phyloP scores from a whole-genome alignment of 1,284 basidiomycete species.

The Apiotrichum sp. region DNA sequence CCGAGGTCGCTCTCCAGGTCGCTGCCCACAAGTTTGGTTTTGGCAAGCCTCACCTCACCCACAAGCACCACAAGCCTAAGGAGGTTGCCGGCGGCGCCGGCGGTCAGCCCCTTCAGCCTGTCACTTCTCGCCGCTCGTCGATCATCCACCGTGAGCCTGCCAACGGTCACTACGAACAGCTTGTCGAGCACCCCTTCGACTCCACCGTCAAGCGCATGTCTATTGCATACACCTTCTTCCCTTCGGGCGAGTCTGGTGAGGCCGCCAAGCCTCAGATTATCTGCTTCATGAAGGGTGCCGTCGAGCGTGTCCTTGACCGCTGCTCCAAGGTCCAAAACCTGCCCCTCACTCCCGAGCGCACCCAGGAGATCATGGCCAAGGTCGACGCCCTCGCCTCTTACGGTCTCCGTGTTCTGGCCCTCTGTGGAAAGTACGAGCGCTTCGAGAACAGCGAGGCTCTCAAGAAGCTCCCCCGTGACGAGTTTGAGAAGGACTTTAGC shows the following conservation, averaged over 20 bases:
- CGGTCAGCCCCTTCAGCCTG: slow-evolving; percentile 3
- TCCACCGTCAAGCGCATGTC: slow-evolving; percentile 61
- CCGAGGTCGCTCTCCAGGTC: slow-evolving; percentile 61
- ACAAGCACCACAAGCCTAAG: slow-evolving; percentile 5
- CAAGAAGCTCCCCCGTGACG: slow-evolving; percentile 47
- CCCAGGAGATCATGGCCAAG: slow-evolving; percentile 50
- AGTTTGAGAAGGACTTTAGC: slow-evolving; percentile 56
- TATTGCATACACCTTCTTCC: slow-evolving; percentile 46
- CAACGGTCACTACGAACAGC: slow-evolving; percentile 41
- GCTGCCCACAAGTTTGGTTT: slow-evolving; percentile 54
- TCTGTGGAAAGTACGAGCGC: slow-evolving; percentile 48
- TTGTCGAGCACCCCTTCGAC: slow-evolving; percentile 56
- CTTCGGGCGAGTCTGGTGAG: slow-evolving; percentile 4
- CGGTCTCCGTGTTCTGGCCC: slow-evolving; percentile 53
- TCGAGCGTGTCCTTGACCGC: slow-evolving; percentile 57
- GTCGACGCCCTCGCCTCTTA: slow-evolving; percentile 55
- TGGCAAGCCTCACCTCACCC: slow-evolving; percentile 45
- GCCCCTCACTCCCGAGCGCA: slow-evolving; percentile 25
- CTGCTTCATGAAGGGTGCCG: slow-evolving; percentile 57
- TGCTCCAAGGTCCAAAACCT: slow-evolving; percentile 47
- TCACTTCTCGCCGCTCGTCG: slow-evolving; percentile 9
- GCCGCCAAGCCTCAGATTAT: slow-evolving; percentile 13
- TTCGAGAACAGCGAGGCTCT: slow-evolving; percentile 39
- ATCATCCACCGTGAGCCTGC: slow-evolving; percentile 7
- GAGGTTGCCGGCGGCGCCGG: background rate